Base-by-base conservation (phyloP, 805 yeast species). In the Hanseniaspora pseudoguilliermondii region DNA sequence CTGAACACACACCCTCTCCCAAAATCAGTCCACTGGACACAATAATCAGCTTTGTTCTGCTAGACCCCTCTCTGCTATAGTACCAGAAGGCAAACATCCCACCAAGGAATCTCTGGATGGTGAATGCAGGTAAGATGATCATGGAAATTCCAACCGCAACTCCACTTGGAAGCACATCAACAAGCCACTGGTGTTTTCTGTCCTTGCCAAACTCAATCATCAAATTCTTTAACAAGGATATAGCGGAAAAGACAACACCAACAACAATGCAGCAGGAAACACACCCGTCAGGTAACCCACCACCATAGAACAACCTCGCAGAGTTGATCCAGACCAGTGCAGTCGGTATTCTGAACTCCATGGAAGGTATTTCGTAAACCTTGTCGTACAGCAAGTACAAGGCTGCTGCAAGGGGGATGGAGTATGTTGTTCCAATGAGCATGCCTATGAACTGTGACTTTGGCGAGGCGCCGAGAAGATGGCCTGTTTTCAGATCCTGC, bases 71-170 rank as follows among this genome's bases (percentile, higher is more conserved):
- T 21, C 66, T 69, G 32, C 68, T 70, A 57, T 80, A 60, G 88
- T 90, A 81, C 60, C 71, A 59, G 64, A 77, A 77, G 1, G 89
- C 78, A 36, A 81, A 64, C 3, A 85, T 61, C 2, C 98, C 98
- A 10, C 98, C 98, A 23, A 88, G 59, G 65, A 93, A 91, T 62
- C 98, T 75, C 1, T 97, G 97, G 47, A 91, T 73, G 0, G 97
- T 93, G 70, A 91, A 93, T 49, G 88, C 83, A 2, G 98, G 97
- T 0, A 90, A 77, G 66, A 93, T 93, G 68, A 91, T 93, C 59
- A 91, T 88, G 18, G 98, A 97, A 52, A 91, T 85, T 1, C 98
- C 98, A 18, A 90, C 96, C 2, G 98, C 97, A 29, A 93, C 95
- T 13, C 98, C 98, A 23, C 88, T 83, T 0, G 98, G 98, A 29